Base-by-base conservation (phyloP, 257 asterid species). In the Penstemon newberryi region DNA sequence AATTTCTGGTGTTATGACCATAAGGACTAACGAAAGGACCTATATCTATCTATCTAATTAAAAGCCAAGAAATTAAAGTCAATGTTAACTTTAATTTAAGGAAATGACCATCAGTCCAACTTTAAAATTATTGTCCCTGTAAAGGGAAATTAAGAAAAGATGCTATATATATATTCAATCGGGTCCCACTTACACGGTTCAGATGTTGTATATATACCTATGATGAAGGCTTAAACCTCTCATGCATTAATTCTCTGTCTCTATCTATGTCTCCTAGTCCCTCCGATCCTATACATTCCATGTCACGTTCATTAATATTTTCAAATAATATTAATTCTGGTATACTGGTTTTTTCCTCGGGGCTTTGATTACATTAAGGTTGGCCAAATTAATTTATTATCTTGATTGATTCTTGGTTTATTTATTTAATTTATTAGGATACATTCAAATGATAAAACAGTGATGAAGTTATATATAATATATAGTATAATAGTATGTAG, bases 361-460 rank as follows among this genome's bases (percentile, higher is more conserved):
- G 4, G 15, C n/a, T 49, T 49, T 49, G 54, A 49, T 9, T 13
- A 49, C 54, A 12, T 49, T 49, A 49, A 49, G 54, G 54, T 49
- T 49, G 15, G 54, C 54, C 54, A 6, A 6, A 46, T 46, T 46
- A 46, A 46, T 46, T 7, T 46, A 46, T 18, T 39, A 46, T 63
- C n/a, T 67, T 15, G 71, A 62, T 61, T 71, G 64, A 77, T 67
- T 67, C 49, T 67, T 25, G 33, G 61, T 63, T 36, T 45, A 42
- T 39, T 25, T 55, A 12, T 44, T 10, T 69, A 13, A 5, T 38
- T 49, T 1, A 41, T 54, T 56, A 63, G 7, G 10, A 63, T 62
- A 70, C 43, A 43, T 54, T 63, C 76, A 71, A 47, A 63, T 58
- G 33, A 33, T 39, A 54, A 10, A 45, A 66, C 36, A 41, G 25